phyloP scores from a whole-genome alignment of 2,329 filamentous ascomycete genomes.

The Kalaharituber pfeilii region DNA sequence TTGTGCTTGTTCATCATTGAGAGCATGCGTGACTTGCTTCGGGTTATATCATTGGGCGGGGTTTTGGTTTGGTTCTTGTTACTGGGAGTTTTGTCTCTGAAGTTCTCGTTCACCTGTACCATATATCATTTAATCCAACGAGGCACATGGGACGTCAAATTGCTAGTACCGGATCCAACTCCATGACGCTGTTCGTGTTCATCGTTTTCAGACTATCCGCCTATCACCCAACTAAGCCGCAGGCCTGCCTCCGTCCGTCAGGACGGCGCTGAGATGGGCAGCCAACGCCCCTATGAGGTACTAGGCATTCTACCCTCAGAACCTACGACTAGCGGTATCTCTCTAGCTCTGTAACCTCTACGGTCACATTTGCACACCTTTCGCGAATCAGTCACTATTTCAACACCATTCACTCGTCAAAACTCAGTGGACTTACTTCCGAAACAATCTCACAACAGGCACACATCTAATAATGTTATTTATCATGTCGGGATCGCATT shows the following conservation, averaged over 20 bases:
- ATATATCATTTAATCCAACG: background rate
- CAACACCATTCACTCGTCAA: slow-evolving; percentile 3
- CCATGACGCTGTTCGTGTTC: no score
- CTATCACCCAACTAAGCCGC: no score
- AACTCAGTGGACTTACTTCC: slow-evolving; percentile 32
- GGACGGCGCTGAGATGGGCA: no score
- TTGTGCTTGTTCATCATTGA: background rate
- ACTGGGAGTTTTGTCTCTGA: slow-evolving; percentile 1
- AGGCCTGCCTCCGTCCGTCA: no score
- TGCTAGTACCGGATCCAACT: no score
- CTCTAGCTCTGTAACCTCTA: slow-evolving; percentile 29
- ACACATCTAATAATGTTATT: slow-evolving; percentile 30
- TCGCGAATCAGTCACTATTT: slow-evolving; percentile 17
- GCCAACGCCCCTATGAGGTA: no score
- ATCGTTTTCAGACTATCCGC: no score
- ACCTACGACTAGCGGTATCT: no score
- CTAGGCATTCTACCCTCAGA: no score
- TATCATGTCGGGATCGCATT: slow-evolving; percentile 35
- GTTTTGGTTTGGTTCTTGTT: slow-evolving; percentile 1
- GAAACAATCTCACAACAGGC: slow-evolving; percentile 41
- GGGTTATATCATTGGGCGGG: background rate
- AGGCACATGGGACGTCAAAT: background rate
- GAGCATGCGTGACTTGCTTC: background rate
- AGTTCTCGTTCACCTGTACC: background rate
- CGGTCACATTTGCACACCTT: slow-evolving; percentile 17